A percentile compares a stretch with the other conserved stretches of the same genome.
phyloP scores from a whole-genome alignment of 179 eudicot species.

The Pouteria campechiana region DNA sequence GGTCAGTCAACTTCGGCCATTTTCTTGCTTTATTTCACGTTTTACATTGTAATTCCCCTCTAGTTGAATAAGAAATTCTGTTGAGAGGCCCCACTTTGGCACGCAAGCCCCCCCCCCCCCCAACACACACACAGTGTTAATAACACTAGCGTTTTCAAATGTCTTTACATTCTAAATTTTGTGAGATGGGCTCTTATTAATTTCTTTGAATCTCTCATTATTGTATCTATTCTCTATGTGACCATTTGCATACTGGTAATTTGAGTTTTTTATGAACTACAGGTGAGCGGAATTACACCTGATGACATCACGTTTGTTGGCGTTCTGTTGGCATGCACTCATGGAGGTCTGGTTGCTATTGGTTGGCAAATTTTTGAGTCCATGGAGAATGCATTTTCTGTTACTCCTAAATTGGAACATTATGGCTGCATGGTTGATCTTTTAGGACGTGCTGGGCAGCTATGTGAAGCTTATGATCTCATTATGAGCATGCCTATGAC shows the following conservation, averaged over 20 bases:
- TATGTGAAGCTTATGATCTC: constrained; percentile 42
- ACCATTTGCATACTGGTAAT: not conserved
- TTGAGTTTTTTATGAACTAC: constrained; percentile 2
- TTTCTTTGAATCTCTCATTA: too few species aligned
- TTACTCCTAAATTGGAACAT: constrained; percentile 48
- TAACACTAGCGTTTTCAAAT: too few species aligned
- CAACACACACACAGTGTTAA: too few species aligned
- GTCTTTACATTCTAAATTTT: too few species aligned
- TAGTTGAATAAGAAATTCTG: not conserved
- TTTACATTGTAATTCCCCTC: not conserved
- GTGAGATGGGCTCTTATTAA: too few species aligned
- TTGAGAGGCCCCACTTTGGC: too few species aligned
- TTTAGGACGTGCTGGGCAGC: constrained; percentile 48
- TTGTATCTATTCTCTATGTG: too few species aligned
- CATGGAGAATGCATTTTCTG: constrained; percentile 23
- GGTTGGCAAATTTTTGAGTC: constrained; percentile 38
- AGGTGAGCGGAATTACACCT: constrained; percentile 35
- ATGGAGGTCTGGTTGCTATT: constrained; percentile 38
- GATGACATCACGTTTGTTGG: constrained; percentile 62
- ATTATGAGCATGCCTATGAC: constrained; percentile 44
- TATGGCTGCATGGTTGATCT: constrained; percentile 75
- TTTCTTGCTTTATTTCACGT: not conserved
- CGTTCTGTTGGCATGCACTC: constrained; percentile 54
- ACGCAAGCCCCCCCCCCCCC: too few species aligned
- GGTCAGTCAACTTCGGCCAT: constrained; percentile 20